Percentiles rank a stretch among this genome's conserved stretches.
phyloP scores from a whole-genome alignment of 2,329 filamentous ascomycete species.

The Raffaelea ambrosiae region DNA sequence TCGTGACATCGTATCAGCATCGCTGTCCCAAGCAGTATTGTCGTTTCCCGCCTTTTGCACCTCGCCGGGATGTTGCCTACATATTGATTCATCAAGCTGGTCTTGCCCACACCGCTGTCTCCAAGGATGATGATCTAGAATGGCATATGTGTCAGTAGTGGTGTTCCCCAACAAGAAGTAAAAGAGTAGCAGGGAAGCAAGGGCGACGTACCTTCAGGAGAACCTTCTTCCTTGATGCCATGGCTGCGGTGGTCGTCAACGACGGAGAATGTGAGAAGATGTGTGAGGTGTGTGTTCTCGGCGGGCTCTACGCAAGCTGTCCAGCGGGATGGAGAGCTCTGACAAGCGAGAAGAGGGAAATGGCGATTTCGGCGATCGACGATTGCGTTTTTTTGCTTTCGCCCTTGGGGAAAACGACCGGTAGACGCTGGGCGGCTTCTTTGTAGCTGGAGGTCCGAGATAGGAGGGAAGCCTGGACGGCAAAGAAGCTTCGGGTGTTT shows the following conservation, averaged over 20 bases:
- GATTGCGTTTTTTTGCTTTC: too few relatives aligned
- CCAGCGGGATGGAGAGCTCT: too few relatives aligned
- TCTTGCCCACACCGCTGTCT: slow-evolving; percentile 98
- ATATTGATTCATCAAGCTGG: slow-evolving; percentile 99
- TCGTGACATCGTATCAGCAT: not conserved
- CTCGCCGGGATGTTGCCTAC: slow-evolving; percentile 59
- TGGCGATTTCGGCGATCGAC: slow-evolving; percentile 1
- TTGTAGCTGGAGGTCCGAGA: too few relatives aligned
- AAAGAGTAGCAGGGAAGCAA: slow-evolving; percentile 8
- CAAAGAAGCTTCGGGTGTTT: too few relatives aligned
- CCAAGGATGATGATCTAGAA: slow-evolving; percentile 93
- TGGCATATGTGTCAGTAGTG: not conserved
- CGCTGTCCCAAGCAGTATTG: not conserved
- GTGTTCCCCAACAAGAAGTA: not conserved
- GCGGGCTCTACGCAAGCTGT: too few relatives aligned
- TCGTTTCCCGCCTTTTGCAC: too few relatives aligned
- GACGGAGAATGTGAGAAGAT: not conserved
- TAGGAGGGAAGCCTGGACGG: too few relatives aligned
- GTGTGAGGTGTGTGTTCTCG: slow-evolving; percentile 6
- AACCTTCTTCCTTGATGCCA: slow-evolving; percentile 84
- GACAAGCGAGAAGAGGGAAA: too few relatives aligned
- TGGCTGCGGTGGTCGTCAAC: slow-evolving; percentile 27
- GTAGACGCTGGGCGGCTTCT: too few relatives aligned
- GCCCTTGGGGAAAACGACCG: too few relatives aligned
- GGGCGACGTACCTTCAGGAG: slow-evolving; percentile 61